phyloP scores from a whole-genome alignment of 2,329 filamentous ascomycete genomes.

The Dendrostoma leiphaemia region DNA sequence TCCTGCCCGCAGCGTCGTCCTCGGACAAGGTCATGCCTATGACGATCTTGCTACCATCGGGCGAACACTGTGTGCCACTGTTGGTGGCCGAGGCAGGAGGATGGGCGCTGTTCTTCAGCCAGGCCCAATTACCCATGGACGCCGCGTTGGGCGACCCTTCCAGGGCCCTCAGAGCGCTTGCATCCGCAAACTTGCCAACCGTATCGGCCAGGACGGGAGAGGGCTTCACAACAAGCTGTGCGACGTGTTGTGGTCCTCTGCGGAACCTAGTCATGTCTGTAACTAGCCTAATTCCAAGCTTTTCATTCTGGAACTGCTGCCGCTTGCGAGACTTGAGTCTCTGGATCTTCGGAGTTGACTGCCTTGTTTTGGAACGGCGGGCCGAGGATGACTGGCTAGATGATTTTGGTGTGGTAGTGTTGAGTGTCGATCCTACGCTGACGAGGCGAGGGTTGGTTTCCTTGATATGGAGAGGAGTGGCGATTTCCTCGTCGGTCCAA shows the following conservation, averaged over 20 bases:
- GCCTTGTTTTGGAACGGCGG: constrained; percentile 29
- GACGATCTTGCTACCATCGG: constrained; percentile 67
- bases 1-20: constrained; percentile 42
- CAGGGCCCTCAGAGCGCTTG: constrained; percentile 57
- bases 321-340: constrained; percentile 58
- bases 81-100: constrained; percentile 8
- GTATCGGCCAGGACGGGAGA: constrained; percentile 12
- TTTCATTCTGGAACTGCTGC: constrained; percentile 59
- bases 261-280: constrained; percentile 63
- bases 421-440: constrained; percentile 1
- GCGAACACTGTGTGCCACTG: constrained; percentile 53
- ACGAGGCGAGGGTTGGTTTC: constrained; percentile 27
- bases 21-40: constrained; percentile 69
- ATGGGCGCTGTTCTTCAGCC: constrained; percentile 47
- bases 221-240: constrained; percentile 27
- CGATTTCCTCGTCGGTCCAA: constrained; percentile 48
- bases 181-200: constrained; percentile 49
- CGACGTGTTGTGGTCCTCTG: constrained; percentile 37
- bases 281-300: constrained; percentile 65
- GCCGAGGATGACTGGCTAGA: not conserved
- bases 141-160: constrained; percentile 54
- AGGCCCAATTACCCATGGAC: constrained; percentile 57
- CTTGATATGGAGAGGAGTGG: constrained; percentile 38
- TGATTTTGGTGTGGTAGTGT: constrained; percentile 1
- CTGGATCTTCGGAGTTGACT: constrained; percentile 39